Conservation (phyloP, 129 eudicot species). For the Saposhnikovia divaricata region DNA sequence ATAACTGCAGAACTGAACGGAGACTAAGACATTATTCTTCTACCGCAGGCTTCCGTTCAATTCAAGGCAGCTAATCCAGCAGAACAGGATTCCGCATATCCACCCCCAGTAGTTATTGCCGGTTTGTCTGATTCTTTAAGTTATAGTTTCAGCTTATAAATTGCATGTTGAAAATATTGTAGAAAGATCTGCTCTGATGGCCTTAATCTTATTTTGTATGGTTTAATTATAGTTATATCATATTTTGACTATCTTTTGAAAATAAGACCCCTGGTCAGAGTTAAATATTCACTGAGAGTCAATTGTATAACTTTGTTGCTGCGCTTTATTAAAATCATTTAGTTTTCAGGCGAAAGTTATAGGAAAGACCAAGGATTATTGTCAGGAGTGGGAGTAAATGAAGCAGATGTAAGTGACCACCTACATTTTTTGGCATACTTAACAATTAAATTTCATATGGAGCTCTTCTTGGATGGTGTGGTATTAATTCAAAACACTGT, state of each 20-base stretch:
- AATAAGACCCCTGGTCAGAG: not conserved
- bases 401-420: constrained; percentile 12
- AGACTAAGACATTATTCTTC: no score
- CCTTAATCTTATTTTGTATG: not conserved
- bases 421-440: not conserved
- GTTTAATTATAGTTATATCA: not conserved
- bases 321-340: not conserved
- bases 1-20: not conserved
- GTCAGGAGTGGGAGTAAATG: not conserved
- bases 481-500: not conserved
- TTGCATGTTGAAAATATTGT: not conserved
- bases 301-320: no score
- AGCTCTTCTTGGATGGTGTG: not conserved
- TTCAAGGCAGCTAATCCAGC: not conserved
- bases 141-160: not conserved
- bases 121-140: not conserved
- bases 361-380: not conserved
- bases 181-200: not conserved
- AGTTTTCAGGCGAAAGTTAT: constrained; percentile 9
- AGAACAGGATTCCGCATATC: not conserved
- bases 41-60: not conserved
- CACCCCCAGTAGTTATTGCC: not conserved
- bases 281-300: not conserved
- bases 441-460: not conserved
- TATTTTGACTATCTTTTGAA: not conserved